phyloP scores from a whole-genome alignment of 495 filamentous ascomycete genomes.

The Chaetomium tenue region DNA sequence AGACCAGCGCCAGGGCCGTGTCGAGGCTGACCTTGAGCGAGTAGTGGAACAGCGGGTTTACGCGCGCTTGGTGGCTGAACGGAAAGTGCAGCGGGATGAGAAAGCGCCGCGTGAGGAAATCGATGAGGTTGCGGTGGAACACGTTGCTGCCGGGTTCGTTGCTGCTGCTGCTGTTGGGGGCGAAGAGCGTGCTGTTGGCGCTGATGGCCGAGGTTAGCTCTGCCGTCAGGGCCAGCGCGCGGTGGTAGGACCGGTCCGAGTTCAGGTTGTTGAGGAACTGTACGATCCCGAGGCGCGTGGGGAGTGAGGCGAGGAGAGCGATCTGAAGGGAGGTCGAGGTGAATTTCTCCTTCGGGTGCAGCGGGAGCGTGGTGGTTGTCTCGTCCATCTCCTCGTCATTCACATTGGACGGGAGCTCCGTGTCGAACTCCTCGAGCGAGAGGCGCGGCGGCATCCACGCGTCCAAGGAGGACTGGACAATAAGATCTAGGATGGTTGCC shows the following conservation, averaged over 20 bases:
- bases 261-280: constrained; percentile 10
- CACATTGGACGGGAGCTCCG: constrained; percentile 54
- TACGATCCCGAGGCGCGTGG: constrained; percentile 40
- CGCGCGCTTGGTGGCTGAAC: constrained; percentile 14
- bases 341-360: constrained; percentile 37
- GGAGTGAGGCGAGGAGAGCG: constrained; percentile 48
- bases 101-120: constrained; percentile 12
- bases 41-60: constrained; percentile 7
- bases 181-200: not conserved
- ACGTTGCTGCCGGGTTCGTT: not conserved
- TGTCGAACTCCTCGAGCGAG: constrained; percentile 52
- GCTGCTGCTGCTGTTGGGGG: not conserved
- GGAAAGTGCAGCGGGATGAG: constrained; percentile 8
- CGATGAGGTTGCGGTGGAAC: constrained; percentile 11
- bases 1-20: not conserved
- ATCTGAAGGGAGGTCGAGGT: constrained; percentile 56
- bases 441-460: constrained; percentile 55
- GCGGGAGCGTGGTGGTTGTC: constrained; percentile 37
- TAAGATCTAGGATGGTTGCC: constrained; percentile 61
- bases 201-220: constrained; percentile 1
- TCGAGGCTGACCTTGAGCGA: constrained; percentile 4
- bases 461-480: constrained; percentile 56
- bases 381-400: constrained; percentile 57
- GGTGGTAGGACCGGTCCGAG: constrained; percentile 2
- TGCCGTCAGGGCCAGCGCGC: not conserved